Conservation (phyloP, 768 basidiomycete genomes). For the Cantharellus anzutake region DNA sequence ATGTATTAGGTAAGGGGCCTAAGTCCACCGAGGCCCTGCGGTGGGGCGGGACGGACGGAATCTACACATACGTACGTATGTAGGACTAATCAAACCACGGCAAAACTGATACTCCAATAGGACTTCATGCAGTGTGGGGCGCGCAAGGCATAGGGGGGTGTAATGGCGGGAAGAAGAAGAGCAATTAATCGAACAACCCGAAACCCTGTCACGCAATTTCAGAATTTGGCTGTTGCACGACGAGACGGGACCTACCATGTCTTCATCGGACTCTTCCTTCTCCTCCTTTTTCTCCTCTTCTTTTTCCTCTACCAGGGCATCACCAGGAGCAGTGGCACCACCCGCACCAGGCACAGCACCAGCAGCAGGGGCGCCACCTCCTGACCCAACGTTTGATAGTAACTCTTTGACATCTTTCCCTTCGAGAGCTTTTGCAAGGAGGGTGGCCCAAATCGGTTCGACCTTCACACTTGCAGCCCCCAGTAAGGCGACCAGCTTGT, state of each 20-base stretch:
- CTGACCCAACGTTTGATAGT: slow-evolving; percentile 84
- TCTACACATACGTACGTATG: no score
- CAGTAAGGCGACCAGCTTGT: slow-evolving; percentile 81
- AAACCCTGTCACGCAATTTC: slow-evolving; percentile 42
- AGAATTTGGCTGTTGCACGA: background rate
- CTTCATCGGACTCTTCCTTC: slow-evolving; percentile 65
- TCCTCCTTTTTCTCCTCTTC: slow-evolving; percentile 57
- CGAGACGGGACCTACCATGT: slow-evolving; percentile 40
- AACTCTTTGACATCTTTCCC: slow-evolving; percentile 96
- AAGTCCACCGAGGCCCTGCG: no score
- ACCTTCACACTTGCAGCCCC: slow-evolving; percentile 66
- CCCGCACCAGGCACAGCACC: slow-evolving; percentile 32
- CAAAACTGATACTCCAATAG: no score
- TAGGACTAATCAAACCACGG: no score
- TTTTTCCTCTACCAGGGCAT: slow-evolving; percentile 51
- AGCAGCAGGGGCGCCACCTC: slow-evolving; percentile 66
- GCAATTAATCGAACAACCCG: slow-evolving; percentile 75
- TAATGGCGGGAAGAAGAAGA: background rate
- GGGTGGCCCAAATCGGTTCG: slow-evolving; percentile 93
- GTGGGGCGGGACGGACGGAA: no score
- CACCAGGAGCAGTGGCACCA: slow-evolving; percentile 37
- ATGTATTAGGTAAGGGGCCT: no score
- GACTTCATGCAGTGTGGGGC: no score
- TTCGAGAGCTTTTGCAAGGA: slow-evolving; percentile 94
- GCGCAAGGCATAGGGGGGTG: no score